Evolutionary conservation across 2,329 filamentous ascomycete species (phyloP).

Genomic region (Trichophyton rubrum): DNA sequence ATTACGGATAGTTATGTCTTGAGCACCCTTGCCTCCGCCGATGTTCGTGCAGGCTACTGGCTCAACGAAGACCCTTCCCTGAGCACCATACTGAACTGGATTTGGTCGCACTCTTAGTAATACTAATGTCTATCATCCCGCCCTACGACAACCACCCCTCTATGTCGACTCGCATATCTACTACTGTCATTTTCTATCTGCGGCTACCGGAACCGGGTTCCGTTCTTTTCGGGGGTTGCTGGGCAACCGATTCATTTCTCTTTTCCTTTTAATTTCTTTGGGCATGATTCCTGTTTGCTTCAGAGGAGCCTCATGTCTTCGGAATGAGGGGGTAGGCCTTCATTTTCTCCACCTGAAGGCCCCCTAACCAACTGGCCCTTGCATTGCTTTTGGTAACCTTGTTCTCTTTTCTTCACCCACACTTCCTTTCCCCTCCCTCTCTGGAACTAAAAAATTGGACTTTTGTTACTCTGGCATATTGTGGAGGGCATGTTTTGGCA

Average conservation of each 20-base stretch:
- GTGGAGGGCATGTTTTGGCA: background rate
- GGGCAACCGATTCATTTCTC: background rate
- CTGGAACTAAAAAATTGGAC: background rate
- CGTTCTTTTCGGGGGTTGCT: background rate
- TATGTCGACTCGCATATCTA: background rate
- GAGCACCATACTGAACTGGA: constrained; percentile 37
- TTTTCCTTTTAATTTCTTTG: background rate
- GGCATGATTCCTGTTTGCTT: background rate
- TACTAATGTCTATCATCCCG: background rate
- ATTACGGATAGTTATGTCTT: constrained; percentile 47
- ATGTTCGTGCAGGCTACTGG: constrained; percentile 48
- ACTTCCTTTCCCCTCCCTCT: background rate
- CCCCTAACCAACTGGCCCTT: background rate
- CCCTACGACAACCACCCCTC: background rate
- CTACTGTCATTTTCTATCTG: background rate
- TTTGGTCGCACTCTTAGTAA: constrained; percentile 22
- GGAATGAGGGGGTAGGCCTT: background rate
- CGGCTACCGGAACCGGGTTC: background rate
- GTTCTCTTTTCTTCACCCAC: background rate
- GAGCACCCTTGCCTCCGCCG: constrained; percentile 42
- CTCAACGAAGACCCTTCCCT: constrained; percentile 48
- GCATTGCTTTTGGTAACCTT: background rate
- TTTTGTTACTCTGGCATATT: background rate
- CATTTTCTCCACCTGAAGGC: background rate
- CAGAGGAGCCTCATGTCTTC: background rate